Evolutionary conservation across 768 basidiomycete genomes (phyloP).

Genomic region (Mycena indigotica): DNA sequence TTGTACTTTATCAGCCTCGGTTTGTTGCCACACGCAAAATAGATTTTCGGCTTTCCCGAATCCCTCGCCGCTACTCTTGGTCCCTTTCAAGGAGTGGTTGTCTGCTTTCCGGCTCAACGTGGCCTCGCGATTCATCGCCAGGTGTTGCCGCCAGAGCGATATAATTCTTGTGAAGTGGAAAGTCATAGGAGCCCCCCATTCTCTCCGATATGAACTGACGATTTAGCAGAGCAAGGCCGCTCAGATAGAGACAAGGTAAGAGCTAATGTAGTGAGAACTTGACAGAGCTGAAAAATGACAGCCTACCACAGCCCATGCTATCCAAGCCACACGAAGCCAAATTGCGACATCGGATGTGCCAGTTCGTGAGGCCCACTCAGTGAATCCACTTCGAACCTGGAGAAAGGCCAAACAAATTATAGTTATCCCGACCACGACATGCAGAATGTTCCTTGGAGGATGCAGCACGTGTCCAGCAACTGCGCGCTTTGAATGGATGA

Average conservation of each 20-base stretch:
- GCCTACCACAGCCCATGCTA: constrained; percentile 50
- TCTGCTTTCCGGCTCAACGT: constrained; percentile 24
- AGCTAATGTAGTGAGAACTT: constrained; percentile 30
- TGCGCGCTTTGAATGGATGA: constrained; percentile 48
- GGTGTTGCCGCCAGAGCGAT: constrained; percentile 27
- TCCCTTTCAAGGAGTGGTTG: constrained; percentile 26
- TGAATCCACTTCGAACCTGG: constrained; percentile 53
- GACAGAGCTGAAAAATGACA: neutral
- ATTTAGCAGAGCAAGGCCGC: constrained; percentile 44
- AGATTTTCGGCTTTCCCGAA: no score
- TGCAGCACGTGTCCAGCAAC: constrained; percentile 36
- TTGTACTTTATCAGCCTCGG: neutral
- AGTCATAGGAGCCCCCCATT: constrained; percentile 13
- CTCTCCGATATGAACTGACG: constrained; percentile 47
- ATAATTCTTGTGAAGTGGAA: constrained; percentile 25
- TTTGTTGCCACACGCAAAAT: no score
- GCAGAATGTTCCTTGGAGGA: constrained; percentile 57
- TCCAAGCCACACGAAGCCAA: constrained; percentile 46
- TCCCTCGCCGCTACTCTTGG: no score
- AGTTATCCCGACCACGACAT: constrained; percentile 53
- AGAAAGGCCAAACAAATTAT: constrained; percentile 54
- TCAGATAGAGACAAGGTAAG: constrained; percentile 47
- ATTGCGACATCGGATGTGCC: constrained; percentile 37
- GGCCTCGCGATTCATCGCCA: constrained; percentile 20
- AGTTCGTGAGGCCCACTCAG: constrained; percentile 44